Evolutionary conservation across 257 asterid species (phyloP).

Genomic region (Nicotiana tabacum): DNA sequence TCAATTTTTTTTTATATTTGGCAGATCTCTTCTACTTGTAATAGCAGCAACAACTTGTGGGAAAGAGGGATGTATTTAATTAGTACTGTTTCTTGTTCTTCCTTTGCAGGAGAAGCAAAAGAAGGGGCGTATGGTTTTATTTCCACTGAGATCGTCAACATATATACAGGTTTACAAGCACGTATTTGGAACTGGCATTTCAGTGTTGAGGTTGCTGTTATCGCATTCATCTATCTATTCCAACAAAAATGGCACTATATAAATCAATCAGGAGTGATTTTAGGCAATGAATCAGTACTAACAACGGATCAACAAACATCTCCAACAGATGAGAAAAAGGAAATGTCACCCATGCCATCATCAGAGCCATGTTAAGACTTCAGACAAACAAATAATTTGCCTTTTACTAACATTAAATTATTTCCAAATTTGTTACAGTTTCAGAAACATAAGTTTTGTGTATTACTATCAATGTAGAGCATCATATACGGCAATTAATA

Average conservation of each 20-base stretch:
- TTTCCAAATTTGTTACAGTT: background rate
- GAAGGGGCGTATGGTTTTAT: conserved; percentile 61
- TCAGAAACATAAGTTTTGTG: background rate
- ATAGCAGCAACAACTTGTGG: conserved; percentile 52
- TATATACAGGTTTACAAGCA: conserved; percentile 70
- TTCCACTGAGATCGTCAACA: conserved; percentile 69
- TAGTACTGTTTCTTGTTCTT: background rate
- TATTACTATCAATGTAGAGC: background rate
- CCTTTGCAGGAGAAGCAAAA: conserved; percentile 58
- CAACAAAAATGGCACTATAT: conserved; percentile 85
- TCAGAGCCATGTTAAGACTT: conserved; percentile 10
- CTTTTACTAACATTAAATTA: background rate
- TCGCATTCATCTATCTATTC: conserved; percentile 52
- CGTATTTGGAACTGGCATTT: conserved; percentile 59
- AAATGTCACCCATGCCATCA: conserved; percentile 27
- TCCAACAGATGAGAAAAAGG: conserved; percentile 32
- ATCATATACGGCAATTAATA: background rate
- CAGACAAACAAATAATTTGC: background rate
- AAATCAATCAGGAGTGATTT: conserved; percentile 36
- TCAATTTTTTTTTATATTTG: conserved; percentile 5
- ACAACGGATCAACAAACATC: conserved; percentile 65
- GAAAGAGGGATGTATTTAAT: background rate
- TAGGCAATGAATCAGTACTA: conserved; percentile 47
- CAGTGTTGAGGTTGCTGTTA: conserved; percentile 44
- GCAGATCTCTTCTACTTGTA: conserved; percentile 67